Percentiles rank a stretch among this genome's conserved stretches.
Conservation (phyloP, 164 flowering plant genomes). For the Aristolochia fimbriata region DNA sequence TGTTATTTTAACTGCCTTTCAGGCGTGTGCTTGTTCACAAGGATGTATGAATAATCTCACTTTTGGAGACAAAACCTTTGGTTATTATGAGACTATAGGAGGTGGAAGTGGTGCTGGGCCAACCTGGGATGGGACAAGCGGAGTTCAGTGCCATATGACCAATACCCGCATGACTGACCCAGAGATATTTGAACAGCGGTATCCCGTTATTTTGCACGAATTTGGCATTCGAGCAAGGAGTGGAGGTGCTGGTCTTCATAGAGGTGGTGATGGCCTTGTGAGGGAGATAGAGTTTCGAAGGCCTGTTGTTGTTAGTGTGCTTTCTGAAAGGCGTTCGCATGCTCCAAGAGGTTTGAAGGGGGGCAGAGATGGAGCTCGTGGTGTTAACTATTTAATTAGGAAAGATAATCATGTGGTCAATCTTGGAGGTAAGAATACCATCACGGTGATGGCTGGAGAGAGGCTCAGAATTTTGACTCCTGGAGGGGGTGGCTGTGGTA, state of each 20-base stretch:
- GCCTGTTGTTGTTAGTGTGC: constrained; percentile 81
- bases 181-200: constrained; percentile 95
- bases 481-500: constrained; percentile 98
- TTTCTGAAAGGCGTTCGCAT: constrained; percentile 93
- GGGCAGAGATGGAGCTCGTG: constrained; percentile 77
- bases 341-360: constrained; percentile 90
- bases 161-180: constrained; percentile 98
- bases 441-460: constrained; percentile 72
- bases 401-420: constrained; percentile 56
- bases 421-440: constrained; percentile 88
- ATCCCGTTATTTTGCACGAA: constrained; percentile 74
- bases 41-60: constrained; percentile 99
- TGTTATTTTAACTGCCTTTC: constrained; percentile 86
- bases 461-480: constrained; percentile 83
- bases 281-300: constrained; percentile 87
- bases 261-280: constrained; percentile 89
- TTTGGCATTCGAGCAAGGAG: constrained; percentile 77
- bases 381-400: constrained; percentile 65
- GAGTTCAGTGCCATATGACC: constrained; percentile 98
- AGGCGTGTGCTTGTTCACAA: constrained; percentile 97
- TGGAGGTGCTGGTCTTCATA: constrained; percentile 75
- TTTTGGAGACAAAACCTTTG: constrained; percentile 86
- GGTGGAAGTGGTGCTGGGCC: constrained; percentile 99
- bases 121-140: constrained; percentile 91
- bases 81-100: constrained; percentile 96